Evolutionary conservation across 495 filamentous ascomycete species (phyloP), one percentile per base, ranked within the genome.

Genomic region (Penicillium lividum): DNA sequence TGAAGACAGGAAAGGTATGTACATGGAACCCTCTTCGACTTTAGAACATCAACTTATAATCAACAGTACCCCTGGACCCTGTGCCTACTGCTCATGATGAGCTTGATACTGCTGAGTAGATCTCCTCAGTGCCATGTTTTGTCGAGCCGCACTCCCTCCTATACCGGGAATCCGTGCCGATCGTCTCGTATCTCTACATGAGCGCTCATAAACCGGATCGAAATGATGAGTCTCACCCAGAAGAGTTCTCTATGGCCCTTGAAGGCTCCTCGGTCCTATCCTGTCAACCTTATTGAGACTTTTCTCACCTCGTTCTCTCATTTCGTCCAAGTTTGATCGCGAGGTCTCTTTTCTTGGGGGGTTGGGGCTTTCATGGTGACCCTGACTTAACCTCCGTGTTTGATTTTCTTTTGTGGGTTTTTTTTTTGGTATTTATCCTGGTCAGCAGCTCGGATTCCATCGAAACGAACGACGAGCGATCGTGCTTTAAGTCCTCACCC

Each of bases 61-160:
- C 3, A 34, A 42, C n/a, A 75, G 74, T 72, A 65, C 70, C 84
- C 68, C 76, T 88, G 71, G 90, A 93, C 47, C 88, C 90, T 61
- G 87, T 91, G 49, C 84, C 88, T 56, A 88, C 92, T 53, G 88
- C 87, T 64, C 93, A 97, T 71, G 95, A 98, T 76, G 94, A 98
- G 71, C 84, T 98, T 67, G 94, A 98, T 74, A 93, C 93, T 72
- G 94, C 93, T 71, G 94, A 98, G 84, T 96, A 89, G 72, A 68
- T 77, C 65, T 40, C 59, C 61, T 67, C 29, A 40, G 38, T 45
- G n/a, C 28, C 53, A 54, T 34, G 28, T 8, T 31, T 7, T 29
- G n/a, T 28, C 16, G 49, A 52, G 31, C n/a, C 33, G n/a, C 25
- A n/a, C 16, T n/a, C 27, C 51, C 11, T 53, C 25, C 34, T 33